Base-by-base conservation (phyloP, 2,329 filamentous ascomycete genomes). In the Fusarium verrucosum region DNA sequence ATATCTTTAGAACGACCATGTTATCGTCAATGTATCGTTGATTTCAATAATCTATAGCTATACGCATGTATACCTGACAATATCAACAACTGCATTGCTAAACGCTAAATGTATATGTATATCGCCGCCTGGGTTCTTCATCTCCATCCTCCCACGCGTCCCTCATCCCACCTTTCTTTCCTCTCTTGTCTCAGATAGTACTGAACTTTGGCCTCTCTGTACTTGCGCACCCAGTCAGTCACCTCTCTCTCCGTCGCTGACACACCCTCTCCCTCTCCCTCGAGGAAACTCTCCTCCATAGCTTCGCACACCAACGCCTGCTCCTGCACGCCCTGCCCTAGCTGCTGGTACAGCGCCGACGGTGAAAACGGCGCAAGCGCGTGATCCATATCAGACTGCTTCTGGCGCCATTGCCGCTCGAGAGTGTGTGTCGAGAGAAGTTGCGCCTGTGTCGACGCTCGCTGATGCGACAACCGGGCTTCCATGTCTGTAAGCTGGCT, bases 91-190 rank as follows among this genome's bases (percentile, higher is more conserved):
- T 10, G 20, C 44, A 22, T 28, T n/a, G 13, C 26, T 20, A 16
- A 37, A 40, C 5, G 17, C 6, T n/a, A 19, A 44, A 32, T 32
- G 30, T 32, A 6, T 30, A 30, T 30, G 28, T 30, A 30, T n/a
- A 32, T 14, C 30, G 14, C 14, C 23, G 14, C 49, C 26, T 30
- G 13, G 14, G 38, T 17, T 35, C 17, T 17, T 51, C 23, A 94
- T 72, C 94, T 86, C 95, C 95, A 98, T 1, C 95, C 95, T 11
- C 94, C 94, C 30, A 98, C 94, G 68, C 94, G 84, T 22, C 94
- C 93, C 78, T 98, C 94, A 75, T 98, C 95, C 95, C 95, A 98
- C 70, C 95, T 85, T 72, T 93, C 91, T 77, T 94, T 96, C 67
- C 92, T 86, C 80, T 98, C 95, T 73, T 89, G 88, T 56, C 95